Evolutionary conservation across 805 yeast species (phyloP), one percentile per base, ranked within the genome.

Genomic region (Suhomyces xylopsoci): DNA sequence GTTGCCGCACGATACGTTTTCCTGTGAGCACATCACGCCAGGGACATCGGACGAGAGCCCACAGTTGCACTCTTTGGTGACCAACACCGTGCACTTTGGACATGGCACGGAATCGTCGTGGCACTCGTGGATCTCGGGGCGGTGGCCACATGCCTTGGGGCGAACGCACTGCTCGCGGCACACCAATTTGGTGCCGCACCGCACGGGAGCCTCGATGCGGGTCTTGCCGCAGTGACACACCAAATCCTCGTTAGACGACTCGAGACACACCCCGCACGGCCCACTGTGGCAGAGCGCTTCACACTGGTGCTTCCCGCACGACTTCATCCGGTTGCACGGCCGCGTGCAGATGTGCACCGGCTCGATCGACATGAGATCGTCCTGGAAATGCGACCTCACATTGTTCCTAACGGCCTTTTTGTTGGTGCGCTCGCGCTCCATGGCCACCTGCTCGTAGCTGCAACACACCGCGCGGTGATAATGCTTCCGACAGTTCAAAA

Each of bases 201-300:
- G 73, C 8, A 89, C 90, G 0, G 97, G 97, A 0, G 96, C 96
- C 19, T 77, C 79, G 5, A 90, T 76, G 3, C 87, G 79, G 0
- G 96, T 90, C 56, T 79, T 76, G 2, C 96, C 96, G 73, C 97
- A 90, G 47, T 85, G 79, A 63, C 97, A 90, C 2, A 83, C 80
- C 58, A 88, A 71, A 64, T 90, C 96, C 17, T 88, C 90, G 41
- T 84, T 81, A n/a, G 87, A 79, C 5, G 93, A 85, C 62, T 89
- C 96, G 47, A 88, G 65, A 65, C 97, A 90, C 10, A 91, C 87
- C 3, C 83, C 81, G 68, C 96, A 90, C 2, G 87, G 80, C 0
- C 97, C 97, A 12, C 81, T 71, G 66, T 90, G 97, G 60, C 96
- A 90, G 22, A 84, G 79, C 57, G 84, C 80, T 45, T 77, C 76